Base-by-base conservation (phyloP, 2,329 filamentous ascomycete species). In the Fusarium begoniae region DNA sequence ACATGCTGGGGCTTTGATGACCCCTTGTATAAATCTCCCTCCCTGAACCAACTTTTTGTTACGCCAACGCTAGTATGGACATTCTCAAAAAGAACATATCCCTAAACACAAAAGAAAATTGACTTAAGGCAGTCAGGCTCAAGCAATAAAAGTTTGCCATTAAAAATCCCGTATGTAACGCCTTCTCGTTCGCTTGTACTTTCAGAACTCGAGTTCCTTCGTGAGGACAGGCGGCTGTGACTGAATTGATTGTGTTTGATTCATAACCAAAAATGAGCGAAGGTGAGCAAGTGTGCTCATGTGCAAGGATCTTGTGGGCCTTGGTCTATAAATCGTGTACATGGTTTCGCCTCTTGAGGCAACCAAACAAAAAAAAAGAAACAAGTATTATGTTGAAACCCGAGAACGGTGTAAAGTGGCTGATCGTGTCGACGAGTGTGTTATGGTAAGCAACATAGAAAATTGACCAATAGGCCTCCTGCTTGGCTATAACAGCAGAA, bases 21-120 rank as follows among this genome's bases (percentile, higher is more conserved):
- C 28, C 24, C 43, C 53, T 50, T 66, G 60, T 74, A 43, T 63
- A 60, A 50, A 55, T 47, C 44, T 38, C 58, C 66, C 59, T 72
- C 55, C 61, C 56, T 41, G 55, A 61, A 56, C 75, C 73, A 70
- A 70, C 67, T 76, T 79, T 79, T 77, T 76, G 66, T 72, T 79
- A 77, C 77, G 77, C 77, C 77, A 71, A 78, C 76, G 77, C 77
- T 79, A 76, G 75, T 71, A 74, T 79, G 72, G 58, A 78, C 76
- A 79, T 71, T 77, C 74, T 79, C 63, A 66, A 70, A 67, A 67
- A 63, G 56, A 50, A 72, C 50, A 75, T 32, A 55, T 64, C 66
- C 73, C 63, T 56, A 62, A 47, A 67, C 41, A 66, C 40, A 71
- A 55, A 55, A 64, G 63, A 73, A 61, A 74, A 69, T 43, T 38